A percentile compares a stretch with the other conserved stretches of the same genome.
Conservation (phyloP, 768 basidiomycete species). For the Termitomyces sp. region DNA sequence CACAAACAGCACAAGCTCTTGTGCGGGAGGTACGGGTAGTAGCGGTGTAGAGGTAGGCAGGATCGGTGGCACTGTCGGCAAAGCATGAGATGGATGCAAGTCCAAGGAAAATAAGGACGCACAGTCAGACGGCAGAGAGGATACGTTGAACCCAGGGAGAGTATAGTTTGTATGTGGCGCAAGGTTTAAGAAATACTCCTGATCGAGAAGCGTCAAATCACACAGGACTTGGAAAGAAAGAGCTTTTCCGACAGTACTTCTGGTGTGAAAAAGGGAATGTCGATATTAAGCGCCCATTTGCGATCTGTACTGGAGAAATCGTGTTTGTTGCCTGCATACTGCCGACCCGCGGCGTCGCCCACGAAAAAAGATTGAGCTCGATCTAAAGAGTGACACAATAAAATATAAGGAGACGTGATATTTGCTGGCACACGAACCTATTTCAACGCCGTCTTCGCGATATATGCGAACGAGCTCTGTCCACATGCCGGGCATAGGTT, state of each 20-base stretch:
- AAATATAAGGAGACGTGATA: background rate
- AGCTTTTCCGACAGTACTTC: slow-evolving; percentile 46
- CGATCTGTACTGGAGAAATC: slow-evolving; percentile 84
- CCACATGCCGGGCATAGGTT: slow-evolving; percentile 90
- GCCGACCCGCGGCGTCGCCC: slow-evolving; percentile 86
- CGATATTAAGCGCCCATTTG: slow-evolving; percentile 80
- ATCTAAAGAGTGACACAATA: slow-evolving; percentile 40
- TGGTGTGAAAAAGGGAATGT: slow-evolving; percentile 73
- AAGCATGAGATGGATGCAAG: slow-evolving; percentile 1
- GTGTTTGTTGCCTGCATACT: slow-evolving; percentile 30
- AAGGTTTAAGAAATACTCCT: slow-evolving; percentile 78
- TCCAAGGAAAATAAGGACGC: slow-evolving; percentile 4
- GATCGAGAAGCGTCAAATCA: background rate
- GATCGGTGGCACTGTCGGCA: slow-evolving; percentile 39
- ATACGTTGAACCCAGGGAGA: slow-evolving; percentile 69
- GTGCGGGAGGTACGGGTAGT: slow-evolving; percentile 30
- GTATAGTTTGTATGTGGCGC: slow-evolving; percentile 34
- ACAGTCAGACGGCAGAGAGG: slow-evolving; percentile 32
- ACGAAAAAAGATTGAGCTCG: slow-evolving; percentile 67
- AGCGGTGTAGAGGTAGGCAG: slow-evolving; percentile 48
- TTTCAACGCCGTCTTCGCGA: slow-evolving; percentile 46
- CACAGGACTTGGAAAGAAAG: background rate
- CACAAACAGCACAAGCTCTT: slow-evolving; percentile 47
- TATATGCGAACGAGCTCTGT: slow-evolving; percentile 63
- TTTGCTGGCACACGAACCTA: slow-evolving; percentile 43